phyloP scores from a whole-genome alignment of 1,284 basidiomycete genomes.

The Tylopilus orsonianus region DNA sequence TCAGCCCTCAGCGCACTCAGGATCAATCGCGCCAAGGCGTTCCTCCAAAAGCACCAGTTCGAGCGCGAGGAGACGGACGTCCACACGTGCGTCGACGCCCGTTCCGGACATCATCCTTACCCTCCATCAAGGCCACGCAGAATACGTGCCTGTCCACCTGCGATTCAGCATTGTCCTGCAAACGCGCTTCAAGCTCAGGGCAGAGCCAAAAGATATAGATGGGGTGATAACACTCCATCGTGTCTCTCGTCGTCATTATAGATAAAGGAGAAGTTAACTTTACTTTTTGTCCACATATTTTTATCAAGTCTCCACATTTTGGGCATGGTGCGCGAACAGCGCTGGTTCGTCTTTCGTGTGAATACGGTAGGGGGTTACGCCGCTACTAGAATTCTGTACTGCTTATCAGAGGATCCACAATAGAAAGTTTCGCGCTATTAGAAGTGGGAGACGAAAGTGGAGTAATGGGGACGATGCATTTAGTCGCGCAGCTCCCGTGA shows the following conservation, averaged over 20 bases:
- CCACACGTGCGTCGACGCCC: conserved; percentile 12
- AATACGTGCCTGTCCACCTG: conserved; percentile 9
- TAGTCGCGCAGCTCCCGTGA: too few species aligned
- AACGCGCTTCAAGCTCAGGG: conserved; percentile 19
- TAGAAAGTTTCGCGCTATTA: too few species aligned
- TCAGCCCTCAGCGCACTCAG: conserved; percentile 8
- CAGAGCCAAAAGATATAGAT: conserved; percentile 23
- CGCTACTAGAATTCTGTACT: too few species aligned
- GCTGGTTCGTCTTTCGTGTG: too few species aligned
- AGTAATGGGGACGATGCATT: too few species aligned
- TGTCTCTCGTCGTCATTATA: conserved; percentile 11
- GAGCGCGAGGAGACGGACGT: conserved; percentile 20
- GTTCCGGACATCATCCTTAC: conserved; percentile 18
- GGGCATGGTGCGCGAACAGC: too few species aligned
- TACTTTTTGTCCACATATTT: too few species aligned
- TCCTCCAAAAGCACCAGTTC: conserved; percentile 13
- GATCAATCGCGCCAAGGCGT: conserved; percentile 19
- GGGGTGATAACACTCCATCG: conserved; percentile 20
- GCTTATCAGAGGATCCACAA: too few species aligned
- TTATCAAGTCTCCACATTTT: too few species aligned
- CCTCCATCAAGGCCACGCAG: conserved; percentile 17
- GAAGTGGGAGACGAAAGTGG: too few species aligned
- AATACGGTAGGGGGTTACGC: too few species aligned
- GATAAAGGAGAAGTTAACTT: too few species aligned
- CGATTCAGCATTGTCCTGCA: conserved; percentile 23